These are phyloP conservation scores for Citrus medica DNA, from an alignment of 345 rosid species.

Conservation along the genomic window DNA sequence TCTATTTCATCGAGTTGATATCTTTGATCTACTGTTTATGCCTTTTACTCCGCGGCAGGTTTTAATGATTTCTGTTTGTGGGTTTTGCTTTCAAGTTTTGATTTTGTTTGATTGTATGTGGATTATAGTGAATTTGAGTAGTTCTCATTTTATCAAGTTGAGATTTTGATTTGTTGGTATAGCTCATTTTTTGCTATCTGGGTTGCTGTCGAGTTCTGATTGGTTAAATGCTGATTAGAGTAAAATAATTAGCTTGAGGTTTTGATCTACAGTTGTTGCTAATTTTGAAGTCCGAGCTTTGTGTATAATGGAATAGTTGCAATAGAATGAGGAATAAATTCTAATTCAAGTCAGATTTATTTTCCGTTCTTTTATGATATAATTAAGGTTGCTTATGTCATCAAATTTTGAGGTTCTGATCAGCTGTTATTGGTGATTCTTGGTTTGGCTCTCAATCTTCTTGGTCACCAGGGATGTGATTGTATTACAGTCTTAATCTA, in stretches of 20 bases:
- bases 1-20: conserved; percentile 15
- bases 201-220: background rate
- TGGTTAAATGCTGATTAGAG: background rate
- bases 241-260: background rate
- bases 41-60: no score
- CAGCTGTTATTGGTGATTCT: conserved; percentile 14
- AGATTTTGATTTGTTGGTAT: background rate
- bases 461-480: background rate
- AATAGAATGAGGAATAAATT: background rate
- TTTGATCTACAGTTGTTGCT: conserved; percentile 20
- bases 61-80: no score
- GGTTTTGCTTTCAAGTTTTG: background rate
- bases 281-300: conserved; percentile 18
- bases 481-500: background rate
- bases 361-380: background rate
- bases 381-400: background rate
- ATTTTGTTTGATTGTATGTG: background rate
- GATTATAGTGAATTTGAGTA: background rate
- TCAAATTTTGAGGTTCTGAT: conserved; percentile 17
- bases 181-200: background rate
- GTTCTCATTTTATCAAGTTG: background rate
- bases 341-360: background rate
- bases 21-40: conserved; percentile 10
- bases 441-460: conserved; percentile 7
- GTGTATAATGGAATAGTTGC: background rate